Base-by-base conservation (phyloP, 1,284 basidiomycete genomes). In the Austroboletus olivaceoglutinosus region DNA sequence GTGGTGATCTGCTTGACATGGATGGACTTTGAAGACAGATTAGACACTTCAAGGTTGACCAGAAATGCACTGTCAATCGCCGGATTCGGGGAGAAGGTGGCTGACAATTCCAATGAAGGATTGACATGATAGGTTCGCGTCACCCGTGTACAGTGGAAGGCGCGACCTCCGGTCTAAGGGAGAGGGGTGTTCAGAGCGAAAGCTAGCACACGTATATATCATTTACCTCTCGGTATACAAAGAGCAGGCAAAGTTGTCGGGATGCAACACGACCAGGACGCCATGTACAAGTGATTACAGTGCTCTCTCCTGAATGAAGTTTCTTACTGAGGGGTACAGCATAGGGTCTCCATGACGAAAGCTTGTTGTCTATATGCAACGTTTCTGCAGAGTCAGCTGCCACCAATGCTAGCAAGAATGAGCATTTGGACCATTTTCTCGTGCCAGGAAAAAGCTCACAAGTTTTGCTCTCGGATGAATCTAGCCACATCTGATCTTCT, bases 171-270 rank as follows among this genome's bases (percentile, higher is more conserved):
- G 45, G 69, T 64, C 83, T 86, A 53, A 16, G 16, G 31, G 43
- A 30, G 33, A 31, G 19, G 39, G 15, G 25, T 25, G 19, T 41
- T 49, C 19, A 52, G 19, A 39, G 22, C 22, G 30, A n/a, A 41
- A 30, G 37, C n/a, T 8, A 12, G 34, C n/a, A 44, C 19, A 53
- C 38, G 16, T 39, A 43, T 27, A 6, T 19, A 7, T 39, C 19
- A 68, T 72, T 51, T 58, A 89, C 89, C 74, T 86, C 81, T 63
- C 88, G 79, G 69, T 82, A 90, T 10, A 85, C 75, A 60, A 91
- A 77, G 13, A 90, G 70, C 11, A 89, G 54, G 50, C 71, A 76
- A 13, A 91, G 70, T 45, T 82, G 77, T 47, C 77, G 75, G 47
- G 76, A 70, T 31, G 76, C 79, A 16, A 68, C 48, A 4, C 68